phyloP scores from a whole-genome alignment of 164 flowering plant genomes.

The Annona squamosa region DNA sequence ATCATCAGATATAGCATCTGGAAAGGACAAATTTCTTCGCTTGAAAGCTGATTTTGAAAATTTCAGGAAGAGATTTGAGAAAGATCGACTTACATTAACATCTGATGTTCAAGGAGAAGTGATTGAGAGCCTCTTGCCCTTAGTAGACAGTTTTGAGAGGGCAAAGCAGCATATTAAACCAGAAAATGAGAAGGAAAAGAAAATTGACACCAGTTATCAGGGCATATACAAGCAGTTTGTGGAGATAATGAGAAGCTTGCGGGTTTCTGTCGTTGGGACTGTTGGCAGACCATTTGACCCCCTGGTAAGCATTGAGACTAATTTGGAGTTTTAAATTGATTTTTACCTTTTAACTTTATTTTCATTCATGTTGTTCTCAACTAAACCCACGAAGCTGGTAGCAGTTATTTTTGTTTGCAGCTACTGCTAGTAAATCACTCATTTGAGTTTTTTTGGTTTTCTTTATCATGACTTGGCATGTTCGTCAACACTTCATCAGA shows the following conservation, averaged over 20 bases:
- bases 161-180: slow-evolving; percentile 65
- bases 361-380: neutral
- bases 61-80: slow-evolving; percentile 71
- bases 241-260: slow-evolving; percentile 73
- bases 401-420: neutral
- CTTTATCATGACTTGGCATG: no score
- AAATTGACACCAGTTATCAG: slow-evolving; percentile 81
- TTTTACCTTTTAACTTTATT: neutral
- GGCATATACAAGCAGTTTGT: slow-evolving; percentile 97
- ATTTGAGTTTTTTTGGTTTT: neutral
- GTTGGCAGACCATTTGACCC: slow-evolving; percentile 96
- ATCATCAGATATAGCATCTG: slow-evolving; percentile 51
- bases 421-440: neutral
- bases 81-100: slow-evolving; percentile 50
- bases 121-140: slow-evolving; percentile 70
- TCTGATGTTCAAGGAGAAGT: slow-evolving; percentile 68
- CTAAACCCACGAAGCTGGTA: neutral
- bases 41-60: slow-evolving; percentile 94
- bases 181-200: slow-evolving; percentile 78
- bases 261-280: slow-evolving; percentile 63
- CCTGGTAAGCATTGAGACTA: slow-evolving; percentile 38
- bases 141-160: slow-evolving; percentile 92
- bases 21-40: slow-evolving; percentile 62
- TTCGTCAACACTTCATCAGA: no score
- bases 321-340: slow-evolving; percentile 1